phyloP scores from a whole-genome alignment of 768 basidiomycete genomes.

The Dioszegia crocea region DNA sequence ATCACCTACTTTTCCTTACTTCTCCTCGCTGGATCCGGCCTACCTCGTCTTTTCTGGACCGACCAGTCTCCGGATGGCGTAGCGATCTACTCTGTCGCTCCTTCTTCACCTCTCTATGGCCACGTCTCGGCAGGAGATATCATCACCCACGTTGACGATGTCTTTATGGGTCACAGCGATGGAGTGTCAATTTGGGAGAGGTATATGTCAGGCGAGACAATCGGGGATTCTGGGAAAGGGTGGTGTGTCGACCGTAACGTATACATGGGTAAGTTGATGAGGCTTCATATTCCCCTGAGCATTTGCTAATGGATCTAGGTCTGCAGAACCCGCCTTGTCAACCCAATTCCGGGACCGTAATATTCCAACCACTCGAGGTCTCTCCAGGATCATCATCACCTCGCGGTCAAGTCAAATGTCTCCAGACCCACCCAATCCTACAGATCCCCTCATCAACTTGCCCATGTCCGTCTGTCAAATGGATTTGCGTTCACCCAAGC shows the following conservation, averaged over 20 bases:
- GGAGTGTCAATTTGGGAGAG: slow-evolving; percentile 19
- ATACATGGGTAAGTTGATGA: slow-evolving; percentile 45
- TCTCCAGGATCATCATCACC: neutral
- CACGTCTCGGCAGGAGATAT: slow-evolving; percentile 61
- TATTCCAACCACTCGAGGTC: slow-evolving; percentile 17
- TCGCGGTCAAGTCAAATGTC: slow-evolving; percentile 15
- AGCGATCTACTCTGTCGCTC: slow-evolving; percentile 58
- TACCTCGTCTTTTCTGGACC: slow-evolving; percentile 55
- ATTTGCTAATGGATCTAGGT: slow-evolving; percentile 4
- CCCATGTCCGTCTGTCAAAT: slow-evolving; percentile 27
- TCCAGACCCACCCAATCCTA: slow-evolving; percentile 33
- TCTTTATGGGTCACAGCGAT: slow-evolving; percentile 48
- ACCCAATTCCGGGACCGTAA: slow-evolving; percentile 51
- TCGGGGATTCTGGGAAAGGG: slow-evolving; percentile 51
- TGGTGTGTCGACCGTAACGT: slow-evolving; percentile 59
- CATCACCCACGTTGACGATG: slow-evolving; percentile 66
- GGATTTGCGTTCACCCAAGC: slow-evolving; percentile 59
- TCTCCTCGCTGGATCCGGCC: slow-evolving; percentile 27
- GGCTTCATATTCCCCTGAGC: neutral
- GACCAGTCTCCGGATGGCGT: slow-evolving; percentile 58
- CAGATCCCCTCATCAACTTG: slow-evolving; percentile 30
- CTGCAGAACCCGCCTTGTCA: slow-evolving; percentile 54
- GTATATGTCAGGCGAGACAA: slow-evolving; percentile 56
- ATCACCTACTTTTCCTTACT: slow-evolving; percentile 54
- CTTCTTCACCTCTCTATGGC: slow-evolving; percentile 59